Base-by-base conservation (phyloP, 345 rosid genomes). In the Salix exigua region DNA sequence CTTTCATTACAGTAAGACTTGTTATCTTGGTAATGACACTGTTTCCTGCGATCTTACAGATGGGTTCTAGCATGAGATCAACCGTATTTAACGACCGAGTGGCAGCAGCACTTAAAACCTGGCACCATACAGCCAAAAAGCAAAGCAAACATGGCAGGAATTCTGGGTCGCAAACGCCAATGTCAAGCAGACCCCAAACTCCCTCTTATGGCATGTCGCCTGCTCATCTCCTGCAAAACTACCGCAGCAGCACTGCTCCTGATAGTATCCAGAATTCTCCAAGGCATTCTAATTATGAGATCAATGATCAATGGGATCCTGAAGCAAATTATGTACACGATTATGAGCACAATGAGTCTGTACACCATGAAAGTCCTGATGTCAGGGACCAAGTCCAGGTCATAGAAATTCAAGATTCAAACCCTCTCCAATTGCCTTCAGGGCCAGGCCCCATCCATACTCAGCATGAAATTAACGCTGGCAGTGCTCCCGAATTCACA, bases 11-110 rank as follows among this genome's bases (percentile, higher is more conserved):
- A 7, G 30, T 0, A 64, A 30, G 37, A 28, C 30, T 38, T 40
- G 44, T 6, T 28, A 50, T 18, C 30, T 9, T n/a, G 46, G 17
- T 18, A 75, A 66, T 35, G 78, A 33, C 48, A 31, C 17, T 66
- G 17, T 33, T 71, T n/a, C 44, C 2, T 16, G 21, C 53, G 19
- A 78, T 55, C 62, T 73, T 18, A 12, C 84, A 96, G 97, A 96
- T 96, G 99, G 99, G 99, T 35, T 76, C 91, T 5, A 86, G 78
- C 62, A 93, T 96, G 98, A 96, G 89, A 80, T 91, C 96, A 37
- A 87, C 96, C 9, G 83, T 96, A 53, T 96, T 96, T 75, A 87
- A 93, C 26, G 96, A 93, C 23, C 80, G 79, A 75, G 93, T 93
- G 46, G 95, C 94, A 6, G 77, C 90, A 5, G 98, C 97, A 14